Conservation (phyloP, 139 green algal genomes). For the Raphidocelis subcapitata region DNA sequence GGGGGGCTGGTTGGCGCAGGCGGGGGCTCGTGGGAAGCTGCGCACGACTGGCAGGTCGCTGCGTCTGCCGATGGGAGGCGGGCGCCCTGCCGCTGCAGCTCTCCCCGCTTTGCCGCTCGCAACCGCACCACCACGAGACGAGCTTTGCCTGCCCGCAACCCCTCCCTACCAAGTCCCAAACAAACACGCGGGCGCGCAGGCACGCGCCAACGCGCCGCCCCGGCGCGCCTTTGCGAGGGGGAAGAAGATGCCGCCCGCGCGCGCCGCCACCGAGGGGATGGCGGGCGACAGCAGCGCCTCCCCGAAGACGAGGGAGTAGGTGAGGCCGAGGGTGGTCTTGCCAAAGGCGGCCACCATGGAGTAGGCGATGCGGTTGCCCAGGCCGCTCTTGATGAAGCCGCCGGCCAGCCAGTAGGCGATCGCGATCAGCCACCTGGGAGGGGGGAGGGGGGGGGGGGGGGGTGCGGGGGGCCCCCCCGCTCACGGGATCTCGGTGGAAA, state of each 20-base stretch:
- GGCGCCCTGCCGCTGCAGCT: too few species aligned
- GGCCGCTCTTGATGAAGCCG: slow-evolving; percentile 98
- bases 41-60: too few species aligned
- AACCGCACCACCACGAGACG: too few species aligned
- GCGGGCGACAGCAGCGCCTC: slow-evolving; percentile 97
- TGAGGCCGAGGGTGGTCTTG: slow-evolving; percentile 96
- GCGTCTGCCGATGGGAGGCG: too few species aligned
- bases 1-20: too few species aligned
- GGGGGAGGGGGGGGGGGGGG: neutral
- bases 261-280: slow-evolving; percentile 95
- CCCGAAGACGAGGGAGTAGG: slow-evolving; percentile 93
- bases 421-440: slow-evolving; percentile 87
- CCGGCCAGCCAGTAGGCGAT: slow-evolving; percentile 98
- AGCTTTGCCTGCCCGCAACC: too few species aligned
- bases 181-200: too few species aligned
- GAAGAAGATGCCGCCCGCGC: slow-evolving; percentile 96
- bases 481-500: slow-evolving; percentile 94
- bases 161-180: too few species aligned
- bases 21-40: too few species aligned
- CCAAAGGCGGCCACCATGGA: slow-evolving; percentile 93
- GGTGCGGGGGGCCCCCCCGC: slow-evolving; percentile 11
- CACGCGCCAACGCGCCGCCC: too few species aligned
- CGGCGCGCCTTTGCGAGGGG: slow-evolving; percentile 84
- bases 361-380: slow-evolving; percentile 97
- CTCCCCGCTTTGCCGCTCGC: too few species aligned